Conservation (phyloP, 306 rosid genomes). For the Rubus idaeus region DNA sequence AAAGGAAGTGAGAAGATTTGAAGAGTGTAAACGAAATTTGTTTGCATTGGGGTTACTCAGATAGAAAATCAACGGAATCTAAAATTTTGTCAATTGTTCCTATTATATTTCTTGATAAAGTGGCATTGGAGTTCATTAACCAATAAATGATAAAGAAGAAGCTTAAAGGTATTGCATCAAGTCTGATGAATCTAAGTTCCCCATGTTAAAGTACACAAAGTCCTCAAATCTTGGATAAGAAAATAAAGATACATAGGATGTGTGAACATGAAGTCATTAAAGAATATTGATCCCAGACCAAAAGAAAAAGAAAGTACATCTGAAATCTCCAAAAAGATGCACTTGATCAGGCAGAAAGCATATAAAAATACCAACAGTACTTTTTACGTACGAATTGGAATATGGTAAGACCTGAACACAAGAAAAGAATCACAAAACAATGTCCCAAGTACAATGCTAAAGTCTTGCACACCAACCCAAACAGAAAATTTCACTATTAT, state of each 20-base stretch:
- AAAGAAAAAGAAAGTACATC: constrained; percentile 26
- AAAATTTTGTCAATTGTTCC: not conserved
- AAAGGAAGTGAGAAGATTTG: not conserved
- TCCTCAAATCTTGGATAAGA: constrained; percentile 8
- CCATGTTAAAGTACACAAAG: constrained; percentile 20
- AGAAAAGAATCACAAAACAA: constrained; percentile 42
- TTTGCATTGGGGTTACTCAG: not conserved
- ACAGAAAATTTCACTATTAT: constrained; percentile 20
- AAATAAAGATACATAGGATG: constrained; percentile 27
- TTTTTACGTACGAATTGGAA: constrained; percentile 25
- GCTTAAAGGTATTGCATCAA: constrained; percentile 16
- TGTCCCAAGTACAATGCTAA: constrained; percentile 39
- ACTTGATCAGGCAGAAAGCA: constrained; percentile 43
- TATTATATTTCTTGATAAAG: not conserved
- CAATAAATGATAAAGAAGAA: constrained; percentile 13
- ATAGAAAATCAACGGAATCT: not conserved
- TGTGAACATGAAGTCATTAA: constrained; percentile 24
- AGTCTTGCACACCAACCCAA: constrained; percentile 29
- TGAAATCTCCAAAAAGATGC: constrained; percentile 27
- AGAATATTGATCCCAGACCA: constrained; percentile 9
- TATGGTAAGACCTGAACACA: constrained; percentile 22
- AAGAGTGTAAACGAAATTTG: not conserved
- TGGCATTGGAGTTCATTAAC: not conserved
- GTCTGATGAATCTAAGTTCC: constrained; percentile 8
- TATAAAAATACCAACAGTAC: constrained; percentile 21